These are phyloP conservation scores for Candida namnaoensis DNA, from an alignment of 805 yeast genomes.

Conservation along the genomic window DNA sequence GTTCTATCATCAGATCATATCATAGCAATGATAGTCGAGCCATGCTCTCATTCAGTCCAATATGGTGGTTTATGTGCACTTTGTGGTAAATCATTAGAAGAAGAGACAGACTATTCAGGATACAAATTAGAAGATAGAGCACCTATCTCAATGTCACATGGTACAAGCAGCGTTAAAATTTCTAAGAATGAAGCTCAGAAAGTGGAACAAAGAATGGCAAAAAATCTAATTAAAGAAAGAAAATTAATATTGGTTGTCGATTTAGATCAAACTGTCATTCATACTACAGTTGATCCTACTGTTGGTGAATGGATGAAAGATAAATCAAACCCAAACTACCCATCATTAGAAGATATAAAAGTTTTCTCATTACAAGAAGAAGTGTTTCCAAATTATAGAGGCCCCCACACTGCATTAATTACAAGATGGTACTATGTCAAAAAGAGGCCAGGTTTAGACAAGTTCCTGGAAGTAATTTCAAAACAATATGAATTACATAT, in stretches of 20 bases:
- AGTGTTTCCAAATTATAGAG: constrained; percentile 48
- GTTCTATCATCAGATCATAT: constrained; percentile 36
- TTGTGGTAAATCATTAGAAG: constrained; percentile 75
- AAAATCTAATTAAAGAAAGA: constrained; percentile 46
- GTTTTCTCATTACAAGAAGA: constrained; percentile 76
- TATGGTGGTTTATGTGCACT: constrained; percentile 92
- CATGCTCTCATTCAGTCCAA: constrained; percentile 88
- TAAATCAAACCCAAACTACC: constrained; percentile 75
- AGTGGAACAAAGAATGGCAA: constrained; percentile 62
- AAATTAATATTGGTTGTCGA: constrained; percentile 90
- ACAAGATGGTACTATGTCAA: constrained; percentile 87
- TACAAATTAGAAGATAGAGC: constrained; percentile 52
- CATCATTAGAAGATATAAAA: constrained; percentile 73
- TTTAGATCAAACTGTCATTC: constrained; percentile 94
- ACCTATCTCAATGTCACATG: constrained; percentile 84
- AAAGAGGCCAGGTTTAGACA: constrained; percentile 76
- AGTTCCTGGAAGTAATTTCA: constrained; percentile 58
- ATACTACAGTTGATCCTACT: constrained; percentile 96
- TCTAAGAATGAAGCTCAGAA: constrained; percentile 80
- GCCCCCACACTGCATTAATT: constrained; percentile 45
- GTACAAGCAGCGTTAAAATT: constrained; percentile 74
- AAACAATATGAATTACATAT: constrained; percentile 82
- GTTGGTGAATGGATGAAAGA: constrained; percentile 95
- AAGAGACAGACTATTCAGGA: constrained; percentile 70
- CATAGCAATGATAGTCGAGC: constrained; percentile 58